Base-by-base conservation (phyloP, 2,329 filamentous ascomycete species). In the Colletotrichum tamarilloi region DNA sequence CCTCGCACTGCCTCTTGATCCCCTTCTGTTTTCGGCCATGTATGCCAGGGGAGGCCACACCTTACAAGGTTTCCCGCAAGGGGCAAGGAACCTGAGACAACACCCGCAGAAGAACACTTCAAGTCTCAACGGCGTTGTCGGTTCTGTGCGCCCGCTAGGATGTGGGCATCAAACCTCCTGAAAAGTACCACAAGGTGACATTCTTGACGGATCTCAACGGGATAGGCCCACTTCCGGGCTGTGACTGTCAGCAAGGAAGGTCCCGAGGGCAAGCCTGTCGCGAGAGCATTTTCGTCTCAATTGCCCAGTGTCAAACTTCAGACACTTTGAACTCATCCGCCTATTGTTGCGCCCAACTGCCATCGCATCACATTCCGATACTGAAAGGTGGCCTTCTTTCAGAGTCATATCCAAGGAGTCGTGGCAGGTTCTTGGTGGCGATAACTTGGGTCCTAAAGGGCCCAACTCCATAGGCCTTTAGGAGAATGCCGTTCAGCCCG, bases 31-130 rank as follows among this genome's bases (percentile, higher is more conserved):
- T 73, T 71, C 19, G 67, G 67, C 42, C 53, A 69, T 65, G 70
- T 32, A 19, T 69, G 58, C 69, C 46, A 70, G 60, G 70, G 70
- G 46, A 66, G 57, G 46, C 67, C 46, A 73, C 71, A 67, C 71
- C 71, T 73, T 73, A 60, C 71, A 73, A 71, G 67, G 71, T 71
- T 24, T 22, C 26, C 19, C 38, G 71, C 71, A 73, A 73, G 71
- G 67, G 71, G 67, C 67, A 73, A 62, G 62, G 67, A 58, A 73
- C 49, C 67, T 73, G 71, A 73, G 71, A 73, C 71, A 73, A 71
- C 59, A 42, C 49, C 67, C 57, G 67, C 67, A 55, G 57, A 68
- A 57, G 62, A 73, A 28, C 14, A 28, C 35, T 65, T 56, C 46
- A 35, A 35, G 67, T 62, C 52, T 30, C 57, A 68, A 72, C 57